Evolutionary conservation across 805 yeast genomes (phyloP).

Genomic region (Kuraishia cidri): DNA sequence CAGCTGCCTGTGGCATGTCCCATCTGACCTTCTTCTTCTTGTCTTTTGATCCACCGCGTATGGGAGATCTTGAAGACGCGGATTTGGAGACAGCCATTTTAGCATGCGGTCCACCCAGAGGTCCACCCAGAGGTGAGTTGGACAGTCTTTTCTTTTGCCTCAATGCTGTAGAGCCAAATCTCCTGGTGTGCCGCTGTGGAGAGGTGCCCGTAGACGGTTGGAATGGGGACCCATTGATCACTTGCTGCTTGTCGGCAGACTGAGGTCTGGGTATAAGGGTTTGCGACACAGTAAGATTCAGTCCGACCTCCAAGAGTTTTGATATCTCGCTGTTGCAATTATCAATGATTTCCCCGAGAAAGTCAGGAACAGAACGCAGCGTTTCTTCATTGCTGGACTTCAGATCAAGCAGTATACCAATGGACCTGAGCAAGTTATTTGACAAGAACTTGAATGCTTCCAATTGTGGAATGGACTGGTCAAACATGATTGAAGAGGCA

Average conservation of each 20-base stretch:
- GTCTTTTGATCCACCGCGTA: neutral
- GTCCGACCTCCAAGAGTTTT: neutral
- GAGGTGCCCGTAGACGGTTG: too few species aligned
- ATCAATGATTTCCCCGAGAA: neutral
- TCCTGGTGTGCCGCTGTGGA: too few species aligned
- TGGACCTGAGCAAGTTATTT: too few species aligned
- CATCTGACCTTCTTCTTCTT: slow-evolving; percentile 1
- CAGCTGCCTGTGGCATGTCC: neutral
- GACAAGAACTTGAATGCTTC: neutral
- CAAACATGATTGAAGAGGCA: slow-evolving; percentile 47
- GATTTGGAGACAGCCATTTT: neutral
- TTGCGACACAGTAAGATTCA: neutral
- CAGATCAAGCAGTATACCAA: too few species aligned
- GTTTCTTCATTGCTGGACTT: too few species aligned
- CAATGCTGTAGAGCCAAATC: neutral
- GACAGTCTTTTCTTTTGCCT: neutral
- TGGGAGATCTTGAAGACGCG: neutral
- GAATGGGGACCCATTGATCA: neutral
- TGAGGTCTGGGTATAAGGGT: neutral
- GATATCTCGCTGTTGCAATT: neutral
- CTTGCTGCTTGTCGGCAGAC: neutral
- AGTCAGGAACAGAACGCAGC: neutral
- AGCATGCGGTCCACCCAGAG: too few species aligned
- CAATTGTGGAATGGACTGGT: slow-evolving; percentile 26
- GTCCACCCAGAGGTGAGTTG: neutral